A percentile compares a stretch with the other conserved stretches of the same genome.
phyloP scores from a whole-genome alignment of 768 basidiomycete species.

The Antrodiella citrinella region DNA sequence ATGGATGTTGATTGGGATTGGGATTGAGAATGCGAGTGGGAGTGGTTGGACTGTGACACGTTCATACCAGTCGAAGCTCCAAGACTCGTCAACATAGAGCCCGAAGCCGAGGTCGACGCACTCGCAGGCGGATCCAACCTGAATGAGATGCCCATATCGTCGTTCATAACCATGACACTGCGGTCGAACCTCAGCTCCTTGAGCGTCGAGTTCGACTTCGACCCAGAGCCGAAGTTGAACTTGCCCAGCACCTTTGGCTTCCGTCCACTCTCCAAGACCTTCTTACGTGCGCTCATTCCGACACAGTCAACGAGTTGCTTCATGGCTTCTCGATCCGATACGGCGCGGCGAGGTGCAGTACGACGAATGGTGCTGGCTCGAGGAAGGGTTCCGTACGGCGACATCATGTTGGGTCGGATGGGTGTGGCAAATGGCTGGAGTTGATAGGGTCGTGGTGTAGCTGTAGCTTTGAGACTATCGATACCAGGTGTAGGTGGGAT shows the following conservation, averaged over 20 bases:
- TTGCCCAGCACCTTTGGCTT: slow-evolving; percentile 47
- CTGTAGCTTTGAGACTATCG: slow-evolving; percentile 15
- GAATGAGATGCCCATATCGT: slow-evolving; percentile 18
- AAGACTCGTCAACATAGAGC: not conserved
- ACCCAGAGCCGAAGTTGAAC: slow-evolving; percentile 4
- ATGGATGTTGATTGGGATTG: not conserved
- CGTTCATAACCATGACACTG: slow-evolving; percentile 19
- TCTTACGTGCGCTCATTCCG: slow-evolving; percentile 80
- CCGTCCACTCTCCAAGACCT: slow-evolving; percentile 74
- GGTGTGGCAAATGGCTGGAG: slow-evolving; percentile 54
- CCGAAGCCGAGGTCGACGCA: slow-evolving; percentile 10
- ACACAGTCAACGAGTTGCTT: slow-evolving; percentile 81
- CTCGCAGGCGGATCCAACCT: slow-evolving; percentile 16
- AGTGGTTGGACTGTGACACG: not conserved
- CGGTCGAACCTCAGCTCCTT: slow-evolving; percentile 26
- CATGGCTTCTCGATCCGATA: slow-evolving; percentile 84
- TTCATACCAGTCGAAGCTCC: not conserved
- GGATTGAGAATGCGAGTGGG: not conserved
- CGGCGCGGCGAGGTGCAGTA: slow-evolving; percentile 35
- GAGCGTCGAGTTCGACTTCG: slow-evolving; percentile 20
- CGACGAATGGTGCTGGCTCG: slow-evolving; percentile 50
- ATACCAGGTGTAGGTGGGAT: not conserved
- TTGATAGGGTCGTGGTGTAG: slow-evolving; percentile 8
- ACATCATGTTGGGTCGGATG: slow-evolving; percentile 35
- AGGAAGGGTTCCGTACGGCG: slow-evolving; percentile 43